A percentile compares a stretch with the other conserved stretches of the same genome.
Conservation (phyloP, 306 rosid species). For the Pyrus betulifolia region DNA sequence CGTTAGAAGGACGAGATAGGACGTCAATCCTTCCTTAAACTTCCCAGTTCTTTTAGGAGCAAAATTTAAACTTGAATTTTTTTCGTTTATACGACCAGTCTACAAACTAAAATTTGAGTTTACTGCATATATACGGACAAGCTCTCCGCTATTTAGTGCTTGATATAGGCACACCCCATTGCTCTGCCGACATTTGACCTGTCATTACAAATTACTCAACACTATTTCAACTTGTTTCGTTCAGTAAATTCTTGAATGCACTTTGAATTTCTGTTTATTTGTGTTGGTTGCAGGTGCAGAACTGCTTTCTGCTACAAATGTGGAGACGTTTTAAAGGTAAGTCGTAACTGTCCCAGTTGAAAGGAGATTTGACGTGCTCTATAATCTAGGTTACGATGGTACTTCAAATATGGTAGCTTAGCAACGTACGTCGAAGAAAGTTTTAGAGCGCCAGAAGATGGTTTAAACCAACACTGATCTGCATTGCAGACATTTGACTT, state of each 20-base stretch:
- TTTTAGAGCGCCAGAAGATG: not conserved
- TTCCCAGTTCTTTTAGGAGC: not conserved
- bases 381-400: not conserved
- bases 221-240: not conserved
- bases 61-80: not conserved
- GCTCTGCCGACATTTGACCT: not conserved
- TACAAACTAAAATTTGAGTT: not conserved
- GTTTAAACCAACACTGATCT: not conserved
- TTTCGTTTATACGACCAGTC: not conserved
- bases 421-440: not conserved
- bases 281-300: slow-evolving; percentile 2
- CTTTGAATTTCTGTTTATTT: not conserved
- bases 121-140: not conserved
- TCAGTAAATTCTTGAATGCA: not conserved
- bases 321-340: not conserved
- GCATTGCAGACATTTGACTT: not conserved
- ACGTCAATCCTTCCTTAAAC: not conserved
- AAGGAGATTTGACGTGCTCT: not conserved
- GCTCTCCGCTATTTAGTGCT: not conserved
- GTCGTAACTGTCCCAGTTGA: not conserved
- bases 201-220: not conserved
- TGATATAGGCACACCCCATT: not conserved
- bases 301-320: slow-evolving; percentile 8
- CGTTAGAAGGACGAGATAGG: not conserved
- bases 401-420: not conserved